Evolutionary conservation across 768 basidiomycete species (phyloP).

Genomic region (Boletus vinaceobasis): DNA sequence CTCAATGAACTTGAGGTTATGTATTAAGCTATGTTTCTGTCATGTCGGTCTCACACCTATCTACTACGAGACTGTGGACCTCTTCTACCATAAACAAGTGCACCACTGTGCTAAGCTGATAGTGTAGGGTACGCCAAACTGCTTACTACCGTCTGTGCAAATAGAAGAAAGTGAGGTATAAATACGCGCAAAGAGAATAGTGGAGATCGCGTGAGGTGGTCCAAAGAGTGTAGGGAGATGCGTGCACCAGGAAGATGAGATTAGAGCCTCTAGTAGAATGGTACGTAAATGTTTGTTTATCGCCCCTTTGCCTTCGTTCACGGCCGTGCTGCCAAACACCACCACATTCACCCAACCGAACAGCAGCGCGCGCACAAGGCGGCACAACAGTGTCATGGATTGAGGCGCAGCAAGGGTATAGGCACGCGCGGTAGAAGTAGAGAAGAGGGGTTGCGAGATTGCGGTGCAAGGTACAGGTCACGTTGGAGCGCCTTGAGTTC

Average conservation of each 20-base stretch:
- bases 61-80: too few relatives aligned
- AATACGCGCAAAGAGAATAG: not conserved
- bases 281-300: not conserved
- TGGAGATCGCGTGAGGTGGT: not conserved
- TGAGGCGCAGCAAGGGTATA: slow-evolving; percentile 59
- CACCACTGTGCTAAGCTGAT: not conserved
- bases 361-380: not conserved
- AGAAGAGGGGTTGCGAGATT: slow-evolving; percentile 41
- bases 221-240: not conserved
- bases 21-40: too few relatives aligned
- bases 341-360: not conserved
- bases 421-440: slow-evolving; percentile 53
- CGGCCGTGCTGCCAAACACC: not conserved
- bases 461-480: slow-evolving; percentile 57
- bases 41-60: too few relatives aligned
- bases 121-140: not conserved
- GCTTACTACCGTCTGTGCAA: not conserved
- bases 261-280: not conserved
- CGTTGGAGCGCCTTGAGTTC: slow-evolving; percentile 70
- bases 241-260: too few relatives aligned
- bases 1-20: too few relatives aligned
- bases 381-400: slow-evolving; percentile 18
- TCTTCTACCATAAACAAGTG: not conserved
- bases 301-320: not conserved
- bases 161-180: not conserved